These are phyloP conservation scores for Boletus sensibilis DNA, from an alignment of 768 basidiomycete genomes.

Conservation along the genomic window DNA sequence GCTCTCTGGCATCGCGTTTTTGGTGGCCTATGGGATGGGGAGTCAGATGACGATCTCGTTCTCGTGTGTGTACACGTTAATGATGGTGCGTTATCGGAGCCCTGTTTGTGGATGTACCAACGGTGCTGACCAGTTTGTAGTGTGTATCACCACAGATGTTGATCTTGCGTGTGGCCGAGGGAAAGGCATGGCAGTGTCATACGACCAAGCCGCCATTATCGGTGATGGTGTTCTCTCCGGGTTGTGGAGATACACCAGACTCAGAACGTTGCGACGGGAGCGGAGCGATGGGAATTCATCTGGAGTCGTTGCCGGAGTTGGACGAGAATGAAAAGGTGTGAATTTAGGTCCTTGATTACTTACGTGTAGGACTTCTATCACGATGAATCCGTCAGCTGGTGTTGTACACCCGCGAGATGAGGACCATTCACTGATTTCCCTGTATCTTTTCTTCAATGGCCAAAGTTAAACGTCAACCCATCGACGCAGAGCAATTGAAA, in stretches of 20 bases:
- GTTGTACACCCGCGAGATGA: too few species aligned
- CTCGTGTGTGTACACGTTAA: slow-evolving; percentile 2
- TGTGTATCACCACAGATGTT: slow-evolving; percentile 17
- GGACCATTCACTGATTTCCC: too few species aligned
- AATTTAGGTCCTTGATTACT: neutral
- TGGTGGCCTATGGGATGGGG: slow-evolving; percentile 4
- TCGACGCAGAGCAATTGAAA: too few species aligned
- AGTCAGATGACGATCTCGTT: neutral
- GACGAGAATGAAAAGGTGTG: neutral
- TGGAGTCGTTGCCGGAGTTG: neutral
- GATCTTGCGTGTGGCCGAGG: slow-evolving; percentile 13
- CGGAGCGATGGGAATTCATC: neutral
- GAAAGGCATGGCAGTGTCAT: slow-evolving; percentile 7
- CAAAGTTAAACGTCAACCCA: too few species aligned
- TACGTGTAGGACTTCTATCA: too few species aligned
- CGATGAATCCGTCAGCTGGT: too few species aligned
- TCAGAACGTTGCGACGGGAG: neutral
- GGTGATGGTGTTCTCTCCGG: neutral
- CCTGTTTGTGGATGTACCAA: neutral
- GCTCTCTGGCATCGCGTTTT: slow-evolving; percentile 11
- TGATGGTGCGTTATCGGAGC: slow-evolving; percentile 5
- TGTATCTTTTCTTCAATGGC: too few species aligned
- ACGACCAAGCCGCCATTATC: neutral
- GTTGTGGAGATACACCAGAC: neutral
- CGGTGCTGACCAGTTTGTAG: neutral